phyloP scores from a whole-genome alignment of 176 grass and related monocot species.

The Lolium rigidum region DNA sequence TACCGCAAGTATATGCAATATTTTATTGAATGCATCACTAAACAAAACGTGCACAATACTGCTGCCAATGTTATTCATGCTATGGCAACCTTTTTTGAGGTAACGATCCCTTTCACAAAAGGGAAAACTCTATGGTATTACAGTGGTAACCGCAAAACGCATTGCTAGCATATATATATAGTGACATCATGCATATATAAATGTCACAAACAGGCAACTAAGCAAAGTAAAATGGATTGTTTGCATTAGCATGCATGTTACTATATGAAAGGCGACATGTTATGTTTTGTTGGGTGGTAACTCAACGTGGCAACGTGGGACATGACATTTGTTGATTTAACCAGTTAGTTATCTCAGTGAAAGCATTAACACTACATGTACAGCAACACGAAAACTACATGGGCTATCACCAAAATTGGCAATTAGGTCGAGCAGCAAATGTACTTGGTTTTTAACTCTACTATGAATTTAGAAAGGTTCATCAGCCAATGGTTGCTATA shows the following conservation, averaged over 20 bases:
- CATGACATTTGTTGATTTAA: conserved; percentile 23
- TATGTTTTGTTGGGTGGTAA: conserved; percentile 19
- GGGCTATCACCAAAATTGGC: neutral
- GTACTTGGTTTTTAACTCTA: neutral
- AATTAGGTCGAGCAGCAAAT: neutral
- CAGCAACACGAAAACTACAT: neutral
- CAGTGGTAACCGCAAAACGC: neutral
- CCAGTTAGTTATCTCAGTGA: neutral
- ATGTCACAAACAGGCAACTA: neutral
- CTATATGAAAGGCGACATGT: conserved; percentile 11
- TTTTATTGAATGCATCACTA: neutral
- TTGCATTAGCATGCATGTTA: conserved; percentile 9
- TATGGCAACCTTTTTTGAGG: neutral
- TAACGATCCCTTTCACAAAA: neutral
- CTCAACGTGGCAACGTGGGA: neutral
- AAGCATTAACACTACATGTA: neutral
- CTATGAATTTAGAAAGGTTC: neutral
- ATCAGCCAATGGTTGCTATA: neutral
- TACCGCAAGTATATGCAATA: neutral
- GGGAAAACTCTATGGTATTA: neutral
- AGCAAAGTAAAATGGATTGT: conserved; percentile 6
- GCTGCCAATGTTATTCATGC: neutral
- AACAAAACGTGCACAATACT: neutral
- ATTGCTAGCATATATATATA: neutral
- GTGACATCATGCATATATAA: neutral